These are phyloP conservation scores for Dothistroma septosporum DNA, from an alignment of 2,329 filamentous ascomycete genomes.

Conservation along the genomic window DNA sequence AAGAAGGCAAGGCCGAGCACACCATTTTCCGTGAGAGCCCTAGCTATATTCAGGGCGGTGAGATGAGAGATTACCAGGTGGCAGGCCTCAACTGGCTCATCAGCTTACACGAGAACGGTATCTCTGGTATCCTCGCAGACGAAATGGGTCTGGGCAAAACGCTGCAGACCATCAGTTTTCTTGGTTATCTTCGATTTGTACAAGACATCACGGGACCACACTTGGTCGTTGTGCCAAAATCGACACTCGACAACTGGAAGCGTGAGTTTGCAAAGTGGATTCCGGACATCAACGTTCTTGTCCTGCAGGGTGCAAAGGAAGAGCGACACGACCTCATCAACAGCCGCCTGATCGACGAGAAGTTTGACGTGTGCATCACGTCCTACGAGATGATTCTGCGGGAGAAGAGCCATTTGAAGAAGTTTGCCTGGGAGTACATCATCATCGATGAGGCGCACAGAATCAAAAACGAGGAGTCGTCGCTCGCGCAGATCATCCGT, in stretches of 20 bases:
- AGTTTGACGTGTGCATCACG: constrained; percentile 96
- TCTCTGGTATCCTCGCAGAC: constrained; percentile 94
- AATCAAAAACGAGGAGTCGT: constrained; percentile 99
- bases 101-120: constrained; percentile 96
- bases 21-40: constrained; percentile 94
- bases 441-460: constrained; percentile 97
- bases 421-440: constrained; percentile 99
- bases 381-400: constrained; percentile 98
- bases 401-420: constrained; percentile 90
- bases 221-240: constrained; percentile 88
- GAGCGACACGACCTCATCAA: constrained; percentile 85
- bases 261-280: constrained; percentile 93
- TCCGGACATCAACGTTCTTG: constrained; percentile 88
- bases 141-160: constrained; percentile 99
- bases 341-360: constrained; percentile 84
- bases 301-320: constrained; percentile 92
- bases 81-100: constrained; percentile 96
- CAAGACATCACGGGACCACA: constrained; percentile 87
- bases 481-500: constrained; percentile 91
- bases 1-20: constrained; percentile 70
- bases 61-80: constrained; percentile 95
- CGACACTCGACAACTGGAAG: constrained; percentile 97
- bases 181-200: constrained; percentile 89
- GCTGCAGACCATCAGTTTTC: constrained; percentile 91
- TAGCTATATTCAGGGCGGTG: constrained; percentile 73